Evolutionary conservation across 352 stramenopile species (phyloP).

Genomic region (Phytophthora pinifolia): DNA sequence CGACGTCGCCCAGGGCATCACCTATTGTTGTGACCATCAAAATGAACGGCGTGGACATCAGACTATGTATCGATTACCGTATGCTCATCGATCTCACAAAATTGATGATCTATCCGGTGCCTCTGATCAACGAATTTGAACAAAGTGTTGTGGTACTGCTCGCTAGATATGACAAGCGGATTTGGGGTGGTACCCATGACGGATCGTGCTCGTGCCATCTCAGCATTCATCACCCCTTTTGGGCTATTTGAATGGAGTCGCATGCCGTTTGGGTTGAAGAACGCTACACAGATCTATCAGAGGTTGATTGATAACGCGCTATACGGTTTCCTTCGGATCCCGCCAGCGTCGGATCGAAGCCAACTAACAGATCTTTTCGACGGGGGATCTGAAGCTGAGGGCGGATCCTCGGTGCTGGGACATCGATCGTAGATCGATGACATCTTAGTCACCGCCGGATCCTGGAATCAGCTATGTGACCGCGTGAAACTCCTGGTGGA

Average conservation of each 20-base stretch:
- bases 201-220: too few relatives aligned
- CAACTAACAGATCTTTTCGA: neutral
- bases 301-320: neutral
- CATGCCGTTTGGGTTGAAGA: too few relatives aligned
- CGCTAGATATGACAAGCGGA: too few relatives aligned
- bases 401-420: slow-evolving; percentile 2
- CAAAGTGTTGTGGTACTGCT: slow-evolving; percentile 7
- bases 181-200: too few relatives aligned
- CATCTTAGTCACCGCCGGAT: slow-evolving; percentile 9
- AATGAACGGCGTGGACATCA: slow-evolving; percentile 37
- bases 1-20: too few relatives aligned
- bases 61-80: slow-evolving; percentile 30
- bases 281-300: too few relatives aligned
- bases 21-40: slow-evolving; percentile 41
- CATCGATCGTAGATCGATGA: slow-evolving; percentile 34
- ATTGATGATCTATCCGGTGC: slow-evolving; percentile 27
- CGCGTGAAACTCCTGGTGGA: slow-evolving; percentile 13
- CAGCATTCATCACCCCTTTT: too few relatives aligned
- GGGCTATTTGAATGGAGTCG: too few relatives aligned
- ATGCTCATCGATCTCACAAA: slow-evolving; percentile 3
- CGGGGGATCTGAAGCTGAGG: too few relatives aligned
- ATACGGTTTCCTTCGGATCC: too few relatives aligned
- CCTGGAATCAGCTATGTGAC: slow-evolving; percentile 19
- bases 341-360: too few relatives aligned
- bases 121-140: slow-evolving; percentile 24